These are phyloP conservation scores for Annulohypoxylon truncatum DNA, from an alignment of 2,329 filamentous ascomycete species.

Conservation along the genomic window DNA sequence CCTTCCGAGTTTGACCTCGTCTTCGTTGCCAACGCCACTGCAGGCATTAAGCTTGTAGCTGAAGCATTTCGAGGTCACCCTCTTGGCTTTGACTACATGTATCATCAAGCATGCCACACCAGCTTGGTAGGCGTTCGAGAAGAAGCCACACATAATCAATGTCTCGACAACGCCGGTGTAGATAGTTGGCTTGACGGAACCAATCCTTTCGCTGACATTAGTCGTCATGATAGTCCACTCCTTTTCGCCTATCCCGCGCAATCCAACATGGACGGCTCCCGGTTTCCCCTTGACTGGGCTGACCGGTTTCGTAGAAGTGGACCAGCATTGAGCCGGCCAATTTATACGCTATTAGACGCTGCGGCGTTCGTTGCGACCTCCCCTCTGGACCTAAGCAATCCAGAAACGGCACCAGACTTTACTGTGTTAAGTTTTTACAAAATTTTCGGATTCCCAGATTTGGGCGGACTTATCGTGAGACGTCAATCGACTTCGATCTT, in stretches of 20 bases:
- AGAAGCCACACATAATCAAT: constrained; percentile 71
- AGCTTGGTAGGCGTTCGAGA: constrained; percentile 86
- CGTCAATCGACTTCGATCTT: constrained; percentile 75
- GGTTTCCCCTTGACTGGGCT: constrained; percentile 79
- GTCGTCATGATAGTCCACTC: constrained; percentile 45
- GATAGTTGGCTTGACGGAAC: constrained; percentile 69
- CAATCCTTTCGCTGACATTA: constrained; percentile 47
- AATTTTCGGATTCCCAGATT: constrained; percentile 95
- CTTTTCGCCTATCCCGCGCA: constrained; percentile 88
- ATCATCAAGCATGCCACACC: constrained; percentile 87
- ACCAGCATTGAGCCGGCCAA: constrained; percentile 44
- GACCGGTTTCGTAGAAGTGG: constrained; percentile 55
- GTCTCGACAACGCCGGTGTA: constrained; percentile 74
- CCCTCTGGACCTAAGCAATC: constrained; percentile 75
- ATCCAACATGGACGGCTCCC: constrained; percentile 89
- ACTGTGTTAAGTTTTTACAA: constrained; percentile 92
- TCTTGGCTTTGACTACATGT: constrained; percentile 82
- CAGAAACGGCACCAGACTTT: constrained; percentile 79
- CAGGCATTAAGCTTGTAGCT: constrained; percentile 71
- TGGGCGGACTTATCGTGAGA: constrained; percentile 85
- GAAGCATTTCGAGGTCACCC: constrained; percentile 78
- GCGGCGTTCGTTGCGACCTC: constrained; percentile 84
- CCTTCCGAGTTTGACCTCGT: constrained; percentile 84
- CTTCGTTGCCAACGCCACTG: constrained; percentile 71
- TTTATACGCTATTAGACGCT: constrained; percentile 83